Percentiles rank a stretch among this genome's conserved stretches.
phyloP scores from a whole-genome alignment of 495 filamentous ascomycete genomes.

The Antarctomyces pellizariae region DNA sequence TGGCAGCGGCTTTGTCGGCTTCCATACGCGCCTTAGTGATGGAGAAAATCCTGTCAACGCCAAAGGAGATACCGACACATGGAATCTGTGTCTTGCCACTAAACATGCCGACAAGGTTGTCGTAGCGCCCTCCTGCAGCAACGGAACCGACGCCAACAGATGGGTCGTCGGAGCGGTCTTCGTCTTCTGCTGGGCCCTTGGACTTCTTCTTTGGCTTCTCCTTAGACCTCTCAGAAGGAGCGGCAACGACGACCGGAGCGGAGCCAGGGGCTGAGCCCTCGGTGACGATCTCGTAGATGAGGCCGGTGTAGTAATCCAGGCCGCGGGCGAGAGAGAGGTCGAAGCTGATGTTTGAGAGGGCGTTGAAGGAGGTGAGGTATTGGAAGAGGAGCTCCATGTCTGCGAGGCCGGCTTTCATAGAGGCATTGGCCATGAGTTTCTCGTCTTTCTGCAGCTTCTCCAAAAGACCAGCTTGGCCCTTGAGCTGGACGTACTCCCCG shows the following conservation, averaged over 20 bases:
- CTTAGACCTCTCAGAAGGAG: conserved; percentile 22
- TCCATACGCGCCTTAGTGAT: conserved; percentile 61
- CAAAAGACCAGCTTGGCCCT: conserved; percentile 44
- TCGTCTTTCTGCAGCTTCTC: conserved; percentile 37
- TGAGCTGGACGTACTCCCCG: conserved; percentile 52
- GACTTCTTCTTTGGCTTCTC: conserved; percentile 32
- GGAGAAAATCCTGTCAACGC: conserved; percentile 84
- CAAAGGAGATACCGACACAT: conserved; percentile 86
- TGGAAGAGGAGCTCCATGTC: conserved; percentile 65
- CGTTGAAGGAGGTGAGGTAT: conserved; percentile 56
- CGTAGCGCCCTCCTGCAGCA: conserved; percentile 79
- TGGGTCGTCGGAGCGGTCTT: conserved; percentile 65
- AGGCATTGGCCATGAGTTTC: conserved; percentile 37
- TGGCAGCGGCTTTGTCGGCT: conserved; percentile 22
- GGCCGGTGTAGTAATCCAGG: conserved; percentile 83
- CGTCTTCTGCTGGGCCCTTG: conserved; percentile 36
- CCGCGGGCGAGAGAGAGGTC: conserved; percentile 68
- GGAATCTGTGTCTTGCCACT: conserved; percentile 61
- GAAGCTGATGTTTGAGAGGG: conserved; percentile 49
- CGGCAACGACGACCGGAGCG: conserved; percentile 12
- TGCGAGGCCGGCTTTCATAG: conserved; percentile 51
- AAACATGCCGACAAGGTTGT: conserved; percentile 89
- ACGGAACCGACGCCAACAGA: conserved; percentile 67
- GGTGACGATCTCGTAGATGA: conserved; percentile 82
- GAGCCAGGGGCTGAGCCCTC: conserved; percentile 50